Base-by-base conservation (phyloP, 75 land plant genomes). In the Chamaecyparis obtusa region DNA sequence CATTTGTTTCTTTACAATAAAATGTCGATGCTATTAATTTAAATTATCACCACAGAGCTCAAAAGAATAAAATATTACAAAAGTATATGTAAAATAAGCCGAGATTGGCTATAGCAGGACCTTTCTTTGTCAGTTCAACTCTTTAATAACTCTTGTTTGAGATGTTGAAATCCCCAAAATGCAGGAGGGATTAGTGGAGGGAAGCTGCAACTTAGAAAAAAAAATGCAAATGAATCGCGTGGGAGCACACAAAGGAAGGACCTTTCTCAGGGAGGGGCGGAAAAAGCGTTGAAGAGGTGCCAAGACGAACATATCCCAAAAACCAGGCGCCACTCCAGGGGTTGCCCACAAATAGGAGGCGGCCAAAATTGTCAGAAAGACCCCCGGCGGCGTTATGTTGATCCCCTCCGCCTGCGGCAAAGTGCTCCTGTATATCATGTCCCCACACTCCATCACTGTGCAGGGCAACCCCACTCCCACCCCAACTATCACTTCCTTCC, bases 391-490 rank as follows among this genome's bases (percentile, higher is more conserved):
- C 9, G 99, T 97, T 15, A 95, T 51, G 57, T 90, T 95, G 10
- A 97, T 84, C 32, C 94, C 96, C 46, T 86, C 90, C 6, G 91
- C 88, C 48, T 92, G 88, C 24, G 99, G 99, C 39, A 98, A 85
- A 17, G 99, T 98, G 91, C 99, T 98, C 71, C 99, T 86, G 87
- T 98, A 97, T 55, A 98, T 95, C 78, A 98, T 90, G 83, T 98
- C 99, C 21, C 99, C 99, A 86, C 99, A 98, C 91, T 97, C 97
- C 99, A 98, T 98, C 39, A 97, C 99, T 7, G 99, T 97, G 89
- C 99, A 98, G 11, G 99, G 99, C 43, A 98, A 89, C 46, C 99
- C 99, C 43, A 98, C 99, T 9, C 99, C 99, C 11, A 98, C 99
- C 2, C 96, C 97, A 27, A 98, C 27, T 75, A 98, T 94, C 16